These are phyloP conservation scores for Scutellaria baicalensis DNA, from an alignment of 257 asterid species.

Conservation along the genomic window DNA sequence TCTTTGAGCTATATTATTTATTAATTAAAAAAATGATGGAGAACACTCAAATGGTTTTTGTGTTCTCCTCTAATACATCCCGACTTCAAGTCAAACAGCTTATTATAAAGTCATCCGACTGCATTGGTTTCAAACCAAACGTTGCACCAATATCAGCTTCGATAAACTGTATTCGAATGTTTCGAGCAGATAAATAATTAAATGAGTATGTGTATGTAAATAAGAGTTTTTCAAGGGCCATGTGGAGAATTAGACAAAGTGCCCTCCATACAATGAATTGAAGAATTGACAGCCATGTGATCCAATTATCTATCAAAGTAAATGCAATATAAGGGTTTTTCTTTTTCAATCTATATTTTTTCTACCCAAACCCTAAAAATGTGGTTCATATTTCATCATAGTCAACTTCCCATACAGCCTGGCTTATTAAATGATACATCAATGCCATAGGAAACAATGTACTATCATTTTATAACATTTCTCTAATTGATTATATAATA, in stretches of 20 bases:
- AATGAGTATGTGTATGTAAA: not conserved
- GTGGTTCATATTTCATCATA: constrained; percentile 20
- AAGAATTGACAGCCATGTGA: constrained; percentile 30
- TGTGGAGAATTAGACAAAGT: constrained; percentile 4
- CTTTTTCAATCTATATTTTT: constrained; percentile 2
- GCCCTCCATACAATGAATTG: constrained; percentile 4
- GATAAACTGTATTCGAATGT: too few species aligned
- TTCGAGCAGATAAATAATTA: not conserved
- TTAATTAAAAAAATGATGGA: too few species aligned
- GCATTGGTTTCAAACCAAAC: too few species aligned
- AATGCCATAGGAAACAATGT: constrained; percentile 5
- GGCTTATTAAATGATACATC: constrained; percentile 31
- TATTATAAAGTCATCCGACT: too few species aligned
- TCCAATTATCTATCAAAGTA: constrained; percentile 18
- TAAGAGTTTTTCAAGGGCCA: not conserved
- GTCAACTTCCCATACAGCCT: constrained; percentile 27
- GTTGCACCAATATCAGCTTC: not conserved
- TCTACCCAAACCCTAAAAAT: constrained; percentile 1
- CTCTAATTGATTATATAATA: too few species aligned
- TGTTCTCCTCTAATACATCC: too few species aligned
- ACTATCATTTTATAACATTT: not conserved
- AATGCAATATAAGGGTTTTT: constrained; percentile 11
- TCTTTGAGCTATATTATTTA: too few species aligned
- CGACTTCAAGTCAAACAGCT: too few species aligned
- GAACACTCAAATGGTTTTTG: too few species aligned